A percentile compares a stretch with the other conserved stretches of the same genome.
Evolutionary conservation across 2,329 filamentous ascomycete species (phyloP).

Genomic region (Hypomyces rosellus): DNA sequence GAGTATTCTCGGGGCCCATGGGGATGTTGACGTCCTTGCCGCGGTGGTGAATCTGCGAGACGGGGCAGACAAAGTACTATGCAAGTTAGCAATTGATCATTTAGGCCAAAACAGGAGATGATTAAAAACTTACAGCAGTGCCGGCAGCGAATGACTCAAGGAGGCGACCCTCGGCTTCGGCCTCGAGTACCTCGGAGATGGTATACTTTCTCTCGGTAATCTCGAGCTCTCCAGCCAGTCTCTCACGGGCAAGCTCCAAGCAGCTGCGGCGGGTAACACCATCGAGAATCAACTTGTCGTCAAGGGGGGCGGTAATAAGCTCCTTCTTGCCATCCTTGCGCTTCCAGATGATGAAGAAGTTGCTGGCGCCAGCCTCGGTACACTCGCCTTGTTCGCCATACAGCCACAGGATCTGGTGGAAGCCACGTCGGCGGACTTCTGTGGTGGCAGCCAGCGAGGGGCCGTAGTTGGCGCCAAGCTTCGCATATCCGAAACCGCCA

Average conservation of each 20-base stretch:
- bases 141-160: conserved; percentile 83
- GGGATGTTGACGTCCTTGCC: conserved; percentile 57
- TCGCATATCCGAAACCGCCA: conserved; percentile 86
- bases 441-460: conserved; percentile 72
- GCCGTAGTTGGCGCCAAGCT: conserved; percentile 91
- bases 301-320: conserved; percentile 76
- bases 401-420: conserved; percentile 89
- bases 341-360: conserved; percentile 84
- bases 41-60: conserved; percentile 63
- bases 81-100: conserved; percentile 14
- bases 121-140: conserved; percentile 61
- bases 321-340: conserved; percentile 46
- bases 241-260: conserved; percentile 62
- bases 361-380: conserved; percentile 86
- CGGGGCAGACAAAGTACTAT: conserved; percentile 64
- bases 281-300: conserved; percentile 77
- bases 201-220: conserved; percentile 78
- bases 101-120: not conserved
- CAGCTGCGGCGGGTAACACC: conserved; percentile 82
- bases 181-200: conserved; percentile 70
- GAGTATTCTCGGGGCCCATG: conserved; percentile 44
- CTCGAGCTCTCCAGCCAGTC: conserved; percentile 55
- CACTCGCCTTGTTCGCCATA: conserved; percentile 72
- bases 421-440: conserved; percentile 67
- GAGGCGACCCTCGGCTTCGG: conserved; percentile 66